Evolutionary conservation across 169 alveolate genomes (phyloP).

Genomic region (Cryptosporidium ubiquitum): DNA sequence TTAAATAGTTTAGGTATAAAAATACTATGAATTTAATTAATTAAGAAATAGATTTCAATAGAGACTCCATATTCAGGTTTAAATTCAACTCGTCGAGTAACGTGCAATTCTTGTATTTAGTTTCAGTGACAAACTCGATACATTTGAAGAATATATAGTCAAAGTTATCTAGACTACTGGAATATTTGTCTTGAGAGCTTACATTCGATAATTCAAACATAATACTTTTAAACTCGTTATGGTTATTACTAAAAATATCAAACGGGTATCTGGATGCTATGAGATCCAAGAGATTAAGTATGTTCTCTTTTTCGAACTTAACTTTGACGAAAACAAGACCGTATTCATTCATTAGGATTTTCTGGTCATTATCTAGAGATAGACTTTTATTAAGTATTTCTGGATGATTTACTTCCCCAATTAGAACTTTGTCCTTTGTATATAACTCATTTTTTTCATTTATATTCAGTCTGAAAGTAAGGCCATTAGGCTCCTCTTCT

Average conservation of each 20-base stretch:
- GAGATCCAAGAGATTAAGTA: background rate
- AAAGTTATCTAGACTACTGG: background rate
- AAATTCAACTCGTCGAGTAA: background rate
- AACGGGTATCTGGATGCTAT: background rate
- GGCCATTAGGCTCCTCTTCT: background rate
- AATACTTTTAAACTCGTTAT: background rate
- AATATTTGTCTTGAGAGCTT: background rate
- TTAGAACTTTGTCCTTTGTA: constrained; percentile 18
- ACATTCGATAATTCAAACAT: constrained; percentile 26
- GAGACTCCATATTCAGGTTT: constrained; percentile 35
- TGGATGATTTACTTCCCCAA: constrained; percentile 13
- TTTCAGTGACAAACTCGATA: constrained; percentile 12
- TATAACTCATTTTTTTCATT: constrained; percentile 19
- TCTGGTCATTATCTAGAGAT: constrained; percentile 37
- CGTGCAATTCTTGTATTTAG: background rate
- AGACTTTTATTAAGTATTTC: background rate
- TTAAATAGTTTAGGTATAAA: background rate
- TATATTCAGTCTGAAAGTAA: constrained; percentile 7
- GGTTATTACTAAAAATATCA: background rate
- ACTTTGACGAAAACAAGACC: constrained; percentile 20
- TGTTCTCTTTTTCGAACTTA: background rate
- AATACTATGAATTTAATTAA: background rate
- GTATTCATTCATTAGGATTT: background rate
- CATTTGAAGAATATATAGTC: constrained; percentile 43
- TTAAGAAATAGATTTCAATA: constrained; percentile 2